phyloP scores from a whole-genome alignment of 148 eudicot species.

The Bassia scoparia region DNA sequence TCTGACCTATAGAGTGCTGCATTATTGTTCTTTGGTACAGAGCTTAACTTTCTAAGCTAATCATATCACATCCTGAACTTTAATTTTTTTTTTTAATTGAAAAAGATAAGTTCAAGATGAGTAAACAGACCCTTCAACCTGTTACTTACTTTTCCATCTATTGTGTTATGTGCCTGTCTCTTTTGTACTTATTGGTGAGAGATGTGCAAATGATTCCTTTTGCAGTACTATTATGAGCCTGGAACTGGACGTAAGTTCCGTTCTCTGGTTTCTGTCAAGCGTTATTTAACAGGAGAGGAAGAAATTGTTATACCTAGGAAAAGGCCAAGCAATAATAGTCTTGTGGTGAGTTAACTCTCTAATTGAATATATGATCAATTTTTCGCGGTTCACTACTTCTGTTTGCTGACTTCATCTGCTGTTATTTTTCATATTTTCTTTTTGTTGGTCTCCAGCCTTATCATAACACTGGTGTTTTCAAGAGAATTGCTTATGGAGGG shows the following conservation, averaged over 20 bases:
- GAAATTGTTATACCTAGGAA: constrained; percentile 29
- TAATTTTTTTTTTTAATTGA: too few species aligned
- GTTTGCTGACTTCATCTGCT: constrained; percentile 2
- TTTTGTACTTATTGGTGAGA: background rate
- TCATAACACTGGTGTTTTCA: constrained; percentile 13
- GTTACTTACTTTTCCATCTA: background rate
- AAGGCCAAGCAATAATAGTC: constrained; percentile 16
- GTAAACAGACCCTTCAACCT: background rate
- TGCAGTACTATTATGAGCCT: constrained; percentile 89
- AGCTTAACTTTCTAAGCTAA: background rate
- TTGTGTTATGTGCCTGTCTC: background rate
- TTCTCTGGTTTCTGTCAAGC: constrained; percentile 51
- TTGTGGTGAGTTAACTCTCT: constrained; percentile 24
- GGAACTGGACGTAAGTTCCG: constrained; percentile 69
- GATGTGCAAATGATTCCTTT: background rate
- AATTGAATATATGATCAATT: background rate
- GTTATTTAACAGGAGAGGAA: constrained; percentile 49
- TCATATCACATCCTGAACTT: too few species aligned
- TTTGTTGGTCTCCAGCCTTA: constrained; percentile 23
- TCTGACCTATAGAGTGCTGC: background rate
- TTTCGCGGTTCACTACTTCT: background rate
- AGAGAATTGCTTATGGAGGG: constrained; percentile 32
- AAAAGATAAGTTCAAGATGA: too few species aligned
- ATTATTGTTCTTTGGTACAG: background rate
- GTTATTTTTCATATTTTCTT: constrained; percentile 7